Evolutionary conservation across 2,329 filamentous ascomycete species (phyloP).

Genomic region (Aspergillus ochraceus): DNA sequence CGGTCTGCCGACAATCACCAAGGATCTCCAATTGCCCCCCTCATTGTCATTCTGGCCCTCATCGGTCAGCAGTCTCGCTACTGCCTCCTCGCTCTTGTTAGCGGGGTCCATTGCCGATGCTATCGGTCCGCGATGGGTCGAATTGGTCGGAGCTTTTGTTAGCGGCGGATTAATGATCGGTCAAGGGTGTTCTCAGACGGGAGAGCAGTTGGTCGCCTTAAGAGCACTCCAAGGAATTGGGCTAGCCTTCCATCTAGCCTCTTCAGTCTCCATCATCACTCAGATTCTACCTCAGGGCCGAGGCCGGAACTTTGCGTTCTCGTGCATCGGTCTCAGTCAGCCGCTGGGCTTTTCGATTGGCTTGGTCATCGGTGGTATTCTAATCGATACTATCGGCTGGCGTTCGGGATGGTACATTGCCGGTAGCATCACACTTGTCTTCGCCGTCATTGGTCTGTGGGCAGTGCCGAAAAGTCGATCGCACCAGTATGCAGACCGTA

Average conservation of each 20-base stretch:
- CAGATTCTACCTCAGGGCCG: slow-evolving; percentile 48
- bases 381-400: slow-evolving; percentile 53
- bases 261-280: slow-evolving; percentile 52
- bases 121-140: slow-evolving; percentile 49
- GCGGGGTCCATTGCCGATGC: slow-evolving; percentile 54
- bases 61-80: slow-evolving; percentile 33
- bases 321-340: slow-evolving; percentile 51
- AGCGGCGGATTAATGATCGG: slow-evolving; percentile 46
- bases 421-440: slow-evolving; percentile 43
- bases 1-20: slow-evolving; percentile 44
- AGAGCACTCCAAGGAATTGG: slow-evolving; percentile 49
- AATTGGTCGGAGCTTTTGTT: slow-evolving; percentile 48
- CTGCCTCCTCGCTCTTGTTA: slow-evolving; percentile 44
- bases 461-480: slow-evolving; percentile 34
- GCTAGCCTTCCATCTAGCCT: slow-evolving; percentile 50
- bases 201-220: slow-evolving; percentile 49
- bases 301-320: slow-evolving; percentile 53
- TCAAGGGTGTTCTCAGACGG: slow-evolving; percentile 43
- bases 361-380: slow-evolving; percentile 44
- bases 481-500: slow-evolving; percentile 7
- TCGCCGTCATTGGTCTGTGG: slow-evolving; percentile 43
- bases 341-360: slow-evolving; percentile 55
- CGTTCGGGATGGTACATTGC: slow-evolving; percentile 52
- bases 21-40: slow-evolving; percentile 30
- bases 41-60: slow-evolving; percentile 28